Percentiles rank a stretch among this genome's conserved stretches.
Evolutionary conservation across 1,284 basidiomycete genomes (phyloP).

Genomic region (Fomitopsis schrenkii): DNA sequence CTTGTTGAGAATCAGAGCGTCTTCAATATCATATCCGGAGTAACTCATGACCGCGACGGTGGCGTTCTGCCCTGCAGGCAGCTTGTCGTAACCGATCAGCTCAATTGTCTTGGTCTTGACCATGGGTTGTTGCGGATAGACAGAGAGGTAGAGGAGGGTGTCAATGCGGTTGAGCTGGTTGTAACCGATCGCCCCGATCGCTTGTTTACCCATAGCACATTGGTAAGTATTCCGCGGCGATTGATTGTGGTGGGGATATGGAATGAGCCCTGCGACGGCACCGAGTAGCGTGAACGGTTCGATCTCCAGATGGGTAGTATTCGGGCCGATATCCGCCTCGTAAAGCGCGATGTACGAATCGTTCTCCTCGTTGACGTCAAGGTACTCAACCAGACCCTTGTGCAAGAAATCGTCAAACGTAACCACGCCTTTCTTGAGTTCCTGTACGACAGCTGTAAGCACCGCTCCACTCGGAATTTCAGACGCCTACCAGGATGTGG

Average conservation of each 20-base stretch:
- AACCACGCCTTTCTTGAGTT: slow-evolving; percentile 76
- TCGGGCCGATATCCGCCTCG: slow-evolving; percentile 79
- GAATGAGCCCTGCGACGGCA: slow-evolving; percentile 96
- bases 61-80: slow-evolving; percentile 98
- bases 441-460: slow-evolving; percentile 33
- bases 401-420: slow-evolving; percentile 95
- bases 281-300: slow-evolving; percentile 98
- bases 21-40: slow-evolving; percentile 99
- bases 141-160: slow-evolving; percentile 95
- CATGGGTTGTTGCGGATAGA: slow-evolving; percentile 99
- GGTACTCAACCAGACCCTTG: slow-evolving; percentile 97
- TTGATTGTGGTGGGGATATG: slow-evolving; percentile 99
- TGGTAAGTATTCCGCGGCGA: slow-evolving; percentile 99
- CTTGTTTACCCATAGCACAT: slow-evolving; percentile 99
- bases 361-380: slow-evolving; percentile 99
- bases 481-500: slow-evolving; percentile 66
- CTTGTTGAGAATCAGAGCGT: slow-evolving; percentile 96
- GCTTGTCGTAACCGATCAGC: slow-evolving; percentile 91
- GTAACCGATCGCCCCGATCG: slow-evolving; percentile 98
- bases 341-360: slow-evolving; percentile 97
- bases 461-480: neutral
- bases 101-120: slow-evolving; percentile 99
- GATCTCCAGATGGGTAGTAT: slow-evolving; percentile 96
- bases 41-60: slow-evolving; percentile 99
- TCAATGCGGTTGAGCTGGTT: slow-evolving; percentile 99